Percentiles rank a stretch among this genome's conserved stretches.
Evolutionary conservation across 345 rosid genomes (phyloP).

Genomic region (Euphorbia lathyris): DNA sequence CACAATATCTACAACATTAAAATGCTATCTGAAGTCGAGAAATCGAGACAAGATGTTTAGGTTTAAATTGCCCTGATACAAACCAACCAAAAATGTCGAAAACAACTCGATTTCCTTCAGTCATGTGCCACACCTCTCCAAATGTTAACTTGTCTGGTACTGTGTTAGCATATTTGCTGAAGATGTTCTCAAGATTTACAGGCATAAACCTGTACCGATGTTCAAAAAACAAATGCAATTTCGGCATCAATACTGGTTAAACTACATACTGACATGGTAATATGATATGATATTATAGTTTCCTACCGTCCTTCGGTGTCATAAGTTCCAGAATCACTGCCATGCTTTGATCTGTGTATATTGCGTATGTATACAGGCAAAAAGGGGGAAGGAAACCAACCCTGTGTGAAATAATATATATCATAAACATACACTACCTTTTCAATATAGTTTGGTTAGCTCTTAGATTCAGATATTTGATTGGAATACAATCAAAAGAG

Average conservation of each 20-base stretch:
- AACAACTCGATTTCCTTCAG: slow-evolving; percentile 58
- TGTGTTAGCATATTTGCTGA: slow-evolving; percentile 70
- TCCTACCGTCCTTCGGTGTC: slow-evolving; percentile 76
- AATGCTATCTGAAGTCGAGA: background rate
- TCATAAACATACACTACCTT: background rate
- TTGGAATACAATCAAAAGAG: background rate
- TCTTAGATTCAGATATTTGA: background rate
- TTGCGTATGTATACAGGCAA: slow-evolving; percentile 67
- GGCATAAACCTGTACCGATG: slow-evolving; percentile 52
- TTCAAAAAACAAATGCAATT: background rate
- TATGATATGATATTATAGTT: background rate
- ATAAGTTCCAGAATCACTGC: slow-evolving; percentile 62
- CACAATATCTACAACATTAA: background rate
- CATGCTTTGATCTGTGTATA: slow-evolving; percentile 75
- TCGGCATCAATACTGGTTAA: too few relatives aligned
- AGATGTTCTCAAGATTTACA: slow-evolving; percentile 52
- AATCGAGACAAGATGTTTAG: background rate
- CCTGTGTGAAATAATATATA: slow-evolving; percentile 26
- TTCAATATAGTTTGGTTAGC: background rate
- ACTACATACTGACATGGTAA: background rate
- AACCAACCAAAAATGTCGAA: slow-evolving; percentile 71
- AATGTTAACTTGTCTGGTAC: slow-evolving; percentile 56
- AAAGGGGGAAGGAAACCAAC: slow-evolving; percentile 79
- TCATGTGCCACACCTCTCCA: slow-evolving; percentile 77
- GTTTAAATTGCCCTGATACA: background rate